Percentiles rank a stretch among this genome's conserved stretches.
Evolutionary conservation across 306 rosid genomes (phyloP).

Genomic region (Psophocarpus tetragonolobus): DNA sequence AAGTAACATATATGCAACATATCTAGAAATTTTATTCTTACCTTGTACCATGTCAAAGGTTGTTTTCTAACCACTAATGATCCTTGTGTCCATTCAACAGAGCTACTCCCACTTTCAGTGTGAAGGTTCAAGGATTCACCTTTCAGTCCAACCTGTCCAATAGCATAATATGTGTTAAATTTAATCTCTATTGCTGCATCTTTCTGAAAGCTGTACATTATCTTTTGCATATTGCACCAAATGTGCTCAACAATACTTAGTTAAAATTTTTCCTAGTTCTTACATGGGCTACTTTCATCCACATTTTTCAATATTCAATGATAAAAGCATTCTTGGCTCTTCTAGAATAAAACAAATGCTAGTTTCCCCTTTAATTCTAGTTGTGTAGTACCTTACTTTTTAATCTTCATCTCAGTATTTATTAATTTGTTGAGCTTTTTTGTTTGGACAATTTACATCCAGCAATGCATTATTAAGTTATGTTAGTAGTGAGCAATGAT

Average conservation of each 20-base stretch:
- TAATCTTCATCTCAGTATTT: not conserved
- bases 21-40: constrained; percentile 31
- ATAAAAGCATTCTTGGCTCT: not conserved
- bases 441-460: not conserved
- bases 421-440: not conserved
- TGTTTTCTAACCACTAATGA: constrained; percentile 44
- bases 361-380: not conserved
- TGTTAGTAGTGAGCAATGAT: not conserved
- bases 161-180: constrained; percentile 25
- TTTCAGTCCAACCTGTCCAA: constrained; percentile 74
- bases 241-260: not conserved
- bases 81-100: constrained; percentile 62
- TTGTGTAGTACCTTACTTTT: not conserved
- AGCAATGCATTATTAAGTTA: not conserved
- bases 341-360: not conserved
- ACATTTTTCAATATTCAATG: constrained; percentile 4
- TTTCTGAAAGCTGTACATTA: not conserved
- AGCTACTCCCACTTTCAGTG: constrained; percentile 47
- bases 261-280: not conserved
- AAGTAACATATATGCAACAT: not conserved
- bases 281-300: not conserved
- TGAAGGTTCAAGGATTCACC: constrained; percentile 69
- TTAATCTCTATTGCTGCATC: not conserved
- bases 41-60: constrained; percentile 98
- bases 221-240: not conserved